Base-by-base conservation (phyloP, 768 basidiomycete genomes). In the Rhodosporidiobolus odoratus region DNA sequence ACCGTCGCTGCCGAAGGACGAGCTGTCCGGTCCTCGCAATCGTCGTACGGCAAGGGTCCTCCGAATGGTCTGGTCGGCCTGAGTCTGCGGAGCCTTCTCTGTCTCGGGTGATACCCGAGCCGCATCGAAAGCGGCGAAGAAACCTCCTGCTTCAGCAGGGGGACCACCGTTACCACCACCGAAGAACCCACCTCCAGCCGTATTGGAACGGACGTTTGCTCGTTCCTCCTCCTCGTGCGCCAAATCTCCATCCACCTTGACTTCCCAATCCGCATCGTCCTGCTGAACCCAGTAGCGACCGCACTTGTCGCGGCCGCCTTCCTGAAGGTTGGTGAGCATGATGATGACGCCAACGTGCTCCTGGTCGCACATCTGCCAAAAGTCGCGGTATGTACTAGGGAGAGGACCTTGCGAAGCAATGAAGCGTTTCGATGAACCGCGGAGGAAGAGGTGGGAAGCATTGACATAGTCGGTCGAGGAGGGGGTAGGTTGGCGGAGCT, bases 401-500 rank as follows among this genome's bases (percentile, higher is more conserved):
- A 98, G 81, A 8, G 94, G 95, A 8, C 95, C 95, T 78, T 98
- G 95, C 4, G 95, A 96, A 6, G 94, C 95, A 66, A 98, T 96
- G 77, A 95, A 98, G 58, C 88, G 84, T 78, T 86, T 86, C 15
- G 58, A n/a, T 1, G 94, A 94, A 4, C 88, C 88, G 27, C 91
- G 80, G 23, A 94, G 92, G 78, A 91, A 91, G 43, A 98, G 88
- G 76, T 88, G 90, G 37, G 92, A 95, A 16, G 95, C 95, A 78
- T 98, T 97, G 79, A 97, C 88, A 78, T 97, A 97, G 78, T 97
- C 94, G 40, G 87, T 85, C 27, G 62, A 74, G 52, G 65, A 62
- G 16, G 53, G 68, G 8, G 43, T 62, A 77, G 78, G 57, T 57
- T 72, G 62, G 68, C 84, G 82, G 62, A 97, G 82, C 57, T 88